These are phyloP conservation scores for Pseudotsuga menziesii DNA, from an alignment of 75 land plant species.

Conservation along the genomic window DNA sequence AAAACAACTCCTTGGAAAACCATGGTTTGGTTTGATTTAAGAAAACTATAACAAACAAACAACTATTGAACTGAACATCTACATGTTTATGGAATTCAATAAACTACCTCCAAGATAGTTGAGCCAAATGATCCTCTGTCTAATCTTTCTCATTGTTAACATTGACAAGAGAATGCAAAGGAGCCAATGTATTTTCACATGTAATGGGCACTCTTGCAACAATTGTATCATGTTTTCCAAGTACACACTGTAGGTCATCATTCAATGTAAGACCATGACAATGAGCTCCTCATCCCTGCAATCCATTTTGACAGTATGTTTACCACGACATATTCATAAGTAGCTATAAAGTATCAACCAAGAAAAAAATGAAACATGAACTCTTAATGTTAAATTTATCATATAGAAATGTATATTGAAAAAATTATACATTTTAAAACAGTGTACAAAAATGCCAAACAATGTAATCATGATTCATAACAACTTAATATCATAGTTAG, in stretches of 20 bases:
- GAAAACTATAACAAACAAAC: neutral
- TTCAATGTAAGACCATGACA: slow-evolving; percentile 70
- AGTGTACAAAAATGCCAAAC: no score
- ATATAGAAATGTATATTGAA: neutral
- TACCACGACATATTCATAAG: neutral
- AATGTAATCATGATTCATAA: no score
- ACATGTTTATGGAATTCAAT: neutral
- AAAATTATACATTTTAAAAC: neutral
- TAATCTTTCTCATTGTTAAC: slow-evolving; percentile 67
- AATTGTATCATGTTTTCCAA: slow-evolving; percentile 67
- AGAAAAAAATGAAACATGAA: neutral
- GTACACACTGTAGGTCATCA: slow-evolving; percentile 82
- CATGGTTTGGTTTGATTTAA: neutral
- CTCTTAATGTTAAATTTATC: neutral
- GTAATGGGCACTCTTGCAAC: slow-evolving; percentile 37
- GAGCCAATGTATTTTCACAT: slow-evolving; percentile 13
- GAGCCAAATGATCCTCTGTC: slow-evolving; percentile 67
- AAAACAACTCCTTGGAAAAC: neutral
- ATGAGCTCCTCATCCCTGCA: slow-evolving; percentile 76
- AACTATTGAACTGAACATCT: neutral
- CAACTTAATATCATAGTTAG: no score
- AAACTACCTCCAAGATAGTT: slow-evolving; percentile 58
- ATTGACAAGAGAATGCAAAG: slow-evolving; percentile 37
- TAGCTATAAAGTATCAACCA: neutral
- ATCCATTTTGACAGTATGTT: neutral